These are phyloP conservation scores for Polysphondylium violaceum DNA, from an alignment of 78 protist species.

Conservation along the genomic window DNA sequence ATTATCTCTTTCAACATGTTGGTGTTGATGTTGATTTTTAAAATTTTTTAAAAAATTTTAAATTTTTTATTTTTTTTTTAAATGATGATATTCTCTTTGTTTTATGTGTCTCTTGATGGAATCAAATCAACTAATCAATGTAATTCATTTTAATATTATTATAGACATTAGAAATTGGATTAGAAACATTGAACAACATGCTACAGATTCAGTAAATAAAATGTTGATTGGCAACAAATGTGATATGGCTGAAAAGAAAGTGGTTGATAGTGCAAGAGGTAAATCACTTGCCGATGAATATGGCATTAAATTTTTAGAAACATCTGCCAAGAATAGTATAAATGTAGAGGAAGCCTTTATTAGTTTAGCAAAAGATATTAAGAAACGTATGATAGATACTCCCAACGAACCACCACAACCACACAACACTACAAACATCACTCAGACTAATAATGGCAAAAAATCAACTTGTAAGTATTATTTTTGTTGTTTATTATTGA, in stretches of 20 bases:
- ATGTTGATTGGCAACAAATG: slow-evolving; percentile 98
- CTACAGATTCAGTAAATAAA: slow-evolving; percentile 95
- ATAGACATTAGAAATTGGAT: slow-evolving; percentile 95
- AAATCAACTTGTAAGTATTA: slow-evolving; percentile 4
- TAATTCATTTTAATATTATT: too few species aligned
- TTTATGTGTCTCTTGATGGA: neutral
- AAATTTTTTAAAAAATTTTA: neutral
- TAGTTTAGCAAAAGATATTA: slow-evolving; percentile 97
- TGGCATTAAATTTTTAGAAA: slow-evolving; percentile 98
- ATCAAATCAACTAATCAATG: too few species aligned
- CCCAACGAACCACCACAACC: slow-evolving; percentile 48
- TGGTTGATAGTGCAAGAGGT: slow-evolving; percentile 80
- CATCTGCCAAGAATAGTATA: slow-evolving; percentile 97
- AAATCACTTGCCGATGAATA: slow-evolving; percentile 90
- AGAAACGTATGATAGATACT: slow-evolving; percentile 80
- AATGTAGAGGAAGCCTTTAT: slow-evolving; percentile 99
- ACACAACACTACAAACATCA: neutral
- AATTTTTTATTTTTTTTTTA: neutral
- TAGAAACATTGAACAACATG: slow-evolving; percentile 95
- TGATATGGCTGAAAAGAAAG: slow-evolving; percentile 94
- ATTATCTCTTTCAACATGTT: slow-evolving; percentile 5
- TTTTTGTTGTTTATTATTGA: neutral
- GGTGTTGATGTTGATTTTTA: neutral
- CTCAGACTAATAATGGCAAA: neutral
- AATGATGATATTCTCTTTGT: too few species aligned